These are phyloP conservation scores for Mortierella sp. DNA, from an alignment of 371 early-diverging fungal genomes.

Conservation along the genomic window DNA sequence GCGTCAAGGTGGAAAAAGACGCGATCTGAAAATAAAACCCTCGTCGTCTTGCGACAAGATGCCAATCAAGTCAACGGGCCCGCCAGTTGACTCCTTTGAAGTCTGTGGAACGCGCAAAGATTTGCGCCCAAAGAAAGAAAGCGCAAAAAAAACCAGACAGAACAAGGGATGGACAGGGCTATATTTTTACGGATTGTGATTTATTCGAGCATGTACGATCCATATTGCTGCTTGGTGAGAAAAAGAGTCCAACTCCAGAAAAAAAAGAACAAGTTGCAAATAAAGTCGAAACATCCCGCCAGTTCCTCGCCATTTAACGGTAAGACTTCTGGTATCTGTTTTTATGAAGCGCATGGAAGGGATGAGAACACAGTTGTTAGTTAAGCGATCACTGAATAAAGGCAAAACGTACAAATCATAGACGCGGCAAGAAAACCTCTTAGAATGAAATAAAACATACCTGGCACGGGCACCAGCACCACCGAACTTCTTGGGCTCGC, in stretches of 20 bases:
- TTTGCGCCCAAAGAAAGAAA: too few species aligned
- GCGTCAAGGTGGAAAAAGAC: conserved; percentile 41
- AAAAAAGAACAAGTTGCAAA: conserved; percentile 36
- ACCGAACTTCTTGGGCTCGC: conserved; percentile 99
- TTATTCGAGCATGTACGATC: conserved; percentile 50
- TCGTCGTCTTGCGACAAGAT: background rate
- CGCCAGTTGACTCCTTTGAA: too few species aligned
- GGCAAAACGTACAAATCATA: too few species aligned
- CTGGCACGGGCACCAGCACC: conserved; percentile 99
- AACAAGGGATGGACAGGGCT: background rate
- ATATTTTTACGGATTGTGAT: conserved; percentile 31
- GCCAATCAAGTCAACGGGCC: too few species aligned
- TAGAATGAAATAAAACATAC: conserved; percentile 44
- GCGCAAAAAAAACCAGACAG: background rate
- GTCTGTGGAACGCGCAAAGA: too few species aligned
- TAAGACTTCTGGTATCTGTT: conserved; percentile 94
- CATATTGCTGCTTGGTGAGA: conserved; percentile 21
- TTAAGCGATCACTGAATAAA: background rate
- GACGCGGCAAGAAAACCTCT: too few species aligned
- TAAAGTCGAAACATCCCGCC: conserved; percentile 37
- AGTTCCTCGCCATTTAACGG: conserved; percentile 79
- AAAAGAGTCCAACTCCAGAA: conserved; percentile 29
- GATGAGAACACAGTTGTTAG: background rate
- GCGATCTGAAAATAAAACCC: background rate
- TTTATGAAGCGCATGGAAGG: background rate